Conservation (phyloP, 495 filamentous ascomycete genomes). For the Ramalina intermedia region DNA sequence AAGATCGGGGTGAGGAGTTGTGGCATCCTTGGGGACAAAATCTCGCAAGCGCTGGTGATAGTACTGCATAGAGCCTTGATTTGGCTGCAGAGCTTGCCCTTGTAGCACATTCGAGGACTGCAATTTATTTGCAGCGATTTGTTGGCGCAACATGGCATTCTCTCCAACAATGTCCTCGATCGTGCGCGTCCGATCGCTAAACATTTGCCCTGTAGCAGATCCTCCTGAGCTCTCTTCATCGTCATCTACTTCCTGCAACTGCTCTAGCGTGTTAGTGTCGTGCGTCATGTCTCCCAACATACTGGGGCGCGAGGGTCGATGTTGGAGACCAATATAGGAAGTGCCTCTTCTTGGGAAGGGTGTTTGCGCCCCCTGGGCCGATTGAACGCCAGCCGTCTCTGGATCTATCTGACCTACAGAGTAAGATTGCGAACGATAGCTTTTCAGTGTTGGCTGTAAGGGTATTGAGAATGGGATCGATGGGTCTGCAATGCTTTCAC, state of each 20-base stretch:
- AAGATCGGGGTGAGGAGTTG: slow-evolving; percentile 55
- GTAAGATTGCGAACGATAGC: slow-evolving; percentile 90
- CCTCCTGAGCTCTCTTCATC: slow-evolving; percentile 59
- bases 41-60: slow-evolving; percentile 47
- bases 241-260: slow-evolving; percentile 70
- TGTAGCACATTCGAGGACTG: slow-evolving; percentile 20
- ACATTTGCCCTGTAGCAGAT: slow-evolving; percentile 44
- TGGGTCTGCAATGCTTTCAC: slow-evolving; percentile 41
- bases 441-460: slow-evolving; percentile 79
- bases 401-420: slow-evolving; percentile 85
- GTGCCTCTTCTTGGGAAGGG: slow-evolving; percentile 33
- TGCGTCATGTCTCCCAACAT: slow-evolving; percentile 68
- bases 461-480: slow-evolving; percentile 78
- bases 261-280: slow-evolving; percentile 55
- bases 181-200: slow-evolving; percentile 48
- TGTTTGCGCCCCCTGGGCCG: slow-evolving; percentile 28
- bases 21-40: slow-evolving; percentile 51
- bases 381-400: slow-evolving; percentile 37
- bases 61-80: slow-evolving; percentile 17
- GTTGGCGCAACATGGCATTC: slow-evolving; percentile 58
- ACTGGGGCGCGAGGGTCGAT: slow-evolving; percentile 73
- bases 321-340: slow-evolving; percentile 55
- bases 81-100: slow-evolving; percentile 6
- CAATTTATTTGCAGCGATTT: slow-evolving; percentile 41
- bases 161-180: slow-evolving; percentile 62